Conservation (phyloP, 441 rosid species). For the Jatropha podagrica region DNA sequence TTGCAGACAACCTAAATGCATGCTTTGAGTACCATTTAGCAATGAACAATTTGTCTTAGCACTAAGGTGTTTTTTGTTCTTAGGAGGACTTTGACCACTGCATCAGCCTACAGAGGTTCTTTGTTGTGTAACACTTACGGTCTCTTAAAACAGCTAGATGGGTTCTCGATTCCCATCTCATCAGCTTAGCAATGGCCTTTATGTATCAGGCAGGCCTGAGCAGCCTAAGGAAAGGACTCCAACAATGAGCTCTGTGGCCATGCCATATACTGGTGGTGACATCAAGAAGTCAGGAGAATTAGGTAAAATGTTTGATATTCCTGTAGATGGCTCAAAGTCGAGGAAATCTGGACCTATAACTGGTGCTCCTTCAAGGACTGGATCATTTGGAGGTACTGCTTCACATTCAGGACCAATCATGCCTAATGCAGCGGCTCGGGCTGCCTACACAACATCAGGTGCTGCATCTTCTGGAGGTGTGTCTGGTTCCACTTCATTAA, state of each 20-base stretch:
- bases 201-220: slow-evolving; percentile 95
- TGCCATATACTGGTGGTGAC: slow-evolving; percentile 98
- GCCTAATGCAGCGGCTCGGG: slow-evolving; percentile 70
- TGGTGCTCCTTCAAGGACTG: slow-evolving; percentile 82
- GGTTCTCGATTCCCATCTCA: slow-evolving; percentile 97
- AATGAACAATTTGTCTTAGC: slow-evolving; percentile 3
- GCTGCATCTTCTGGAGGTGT: slow-evolving; percentile 55
- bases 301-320: slow-evolving; percentile 96
- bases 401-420: slow-evolving; percentile 82
- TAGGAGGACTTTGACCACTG: slow-evolving; percentile 38
- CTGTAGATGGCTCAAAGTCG: slow-evolving; percentile 73
- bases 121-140: slow-evolving; percentile 24
- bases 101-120: slow-evolving; percentile 20
- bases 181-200: slow-evolving; percentile 92
- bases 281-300: slow-evolving; percentile 91
- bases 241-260: slow-evolving; percentile 92
- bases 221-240: slow-evolving; percentile 96
- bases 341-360: slow-evolving; percentile 95
- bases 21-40: not conserved
- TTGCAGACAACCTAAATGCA: not conserved
- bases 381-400: slow-evolving; percentile 90
- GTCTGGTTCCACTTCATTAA: slow-evolving; percentile 72
- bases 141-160: slow-evolving; percentile 47
- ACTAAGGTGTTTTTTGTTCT: not conserved
- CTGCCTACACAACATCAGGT: slow-evolving; percentile 60